A percentile compares a stretch with the other conserved stretches of the same genome.
Conservation (phyloP, 768 basidiomycete genomes). For the Sarcodon aspratus region DNA sequence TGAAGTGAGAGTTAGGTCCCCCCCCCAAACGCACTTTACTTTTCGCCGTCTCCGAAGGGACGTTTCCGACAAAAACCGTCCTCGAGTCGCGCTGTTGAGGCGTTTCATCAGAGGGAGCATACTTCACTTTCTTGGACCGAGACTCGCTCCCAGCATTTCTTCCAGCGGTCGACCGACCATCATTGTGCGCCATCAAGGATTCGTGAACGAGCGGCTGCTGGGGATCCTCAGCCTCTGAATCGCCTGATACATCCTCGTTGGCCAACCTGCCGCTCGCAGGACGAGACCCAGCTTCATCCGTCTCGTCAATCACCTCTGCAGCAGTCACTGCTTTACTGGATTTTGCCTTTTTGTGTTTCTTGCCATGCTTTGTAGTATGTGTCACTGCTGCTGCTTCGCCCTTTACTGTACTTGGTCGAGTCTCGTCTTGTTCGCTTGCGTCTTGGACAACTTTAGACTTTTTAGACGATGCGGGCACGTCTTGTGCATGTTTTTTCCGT, state of each 20-base stretch:
- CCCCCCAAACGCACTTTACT: constrained; percentile 43
- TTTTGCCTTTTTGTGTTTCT: constrained; percentile 13
- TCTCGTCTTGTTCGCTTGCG: not conserved
- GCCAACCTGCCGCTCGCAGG: too few relatives aligned
- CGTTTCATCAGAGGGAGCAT: constrained; percentile 60
- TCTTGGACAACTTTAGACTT: not conserved
- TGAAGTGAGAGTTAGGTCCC: too few relatives aligned
- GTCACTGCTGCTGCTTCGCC: constrained; percentile 17
- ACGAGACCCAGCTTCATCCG: constrained; percentile 4
- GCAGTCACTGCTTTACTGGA: not conserved
- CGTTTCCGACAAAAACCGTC: constrained; percentile 88
- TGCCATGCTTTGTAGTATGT: constrained; percentile 23
- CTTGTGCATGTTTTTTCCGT: not conserved
- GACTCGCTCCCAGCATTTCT: constrained; percentile 2
- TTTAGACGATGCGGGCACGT: not conserved
- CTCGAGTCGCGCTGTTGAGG: constrained; percentile 61
- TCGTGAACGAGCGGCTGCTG: constrained; percentile 49
- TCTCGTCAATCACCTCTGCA: constrained; percentile 6
- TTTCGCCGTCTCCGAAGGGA: constrained; percentile 66
- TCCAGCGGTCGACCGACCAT: constrained; percentile 8
- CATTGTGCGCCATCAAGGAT: constrained; percentile 26
- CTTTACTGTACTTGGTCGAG: constrained; percentile 3
- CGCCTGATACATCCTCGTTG: constrained; percentile 9
- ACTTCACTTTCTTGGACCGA: constrained; percentile 29
- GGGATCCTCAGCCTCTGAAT: constrained; percentile 22